Percentiles rank a stretch among this genome's conserved stretches.
Evolutionary conservation across 2,329 filamentous ascomycete species (phyloP).

Genomic region (Neonectria neomacrospora): DNA sequence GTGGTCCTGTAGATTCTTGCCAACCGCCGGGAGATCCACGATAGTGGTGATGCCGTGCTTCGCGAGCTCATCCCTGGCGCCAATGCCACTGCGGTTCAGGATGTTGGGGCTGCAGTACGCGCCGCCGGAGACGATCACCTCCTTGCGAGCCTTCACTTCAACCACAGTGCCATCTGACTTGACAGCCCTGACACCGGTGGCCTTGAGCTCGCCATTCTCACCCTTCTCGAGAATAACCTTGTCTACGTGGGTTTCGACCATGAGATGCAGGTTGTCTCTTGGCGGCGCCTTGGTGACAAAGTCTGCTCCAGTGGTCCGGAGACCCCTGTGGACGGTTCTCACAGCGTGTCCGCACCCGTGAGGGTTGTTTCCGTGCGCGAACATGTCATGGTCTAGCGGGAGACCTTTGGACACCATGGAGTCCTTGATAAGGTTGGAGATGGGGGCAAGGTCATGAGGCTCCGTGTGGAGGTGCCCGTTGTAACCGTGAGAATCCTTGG

Average conservation of each 20-base stretch:
- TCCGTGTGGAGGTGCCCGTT: constrained; percentile 65
- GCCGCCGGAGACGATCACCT: constrained; percentile 57
- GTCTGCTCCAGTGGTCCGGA: constrained; percentile 64
- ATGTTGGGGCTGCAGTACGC: constrained; percentile 64
- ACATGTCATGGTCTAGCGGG: constrained; percentile 68
- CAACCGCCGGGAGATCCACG: constrained; percentile 60
- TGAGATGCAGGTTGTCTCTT: constrained; percentile 58
- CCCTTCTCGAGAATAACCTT: constrained; percentile 59
- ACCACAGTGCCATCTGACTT: constrained; percentile 56
- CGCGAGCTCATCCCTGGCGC: constrained; percentile 55
- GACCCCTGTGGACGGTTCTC: constrained; percentile 63
- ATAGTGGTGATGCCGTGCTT: constrained; percentile 54
- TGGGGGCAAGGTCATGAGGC: constrained; percentile 68
- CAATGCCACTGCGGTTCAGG: constrained; percentile 64
- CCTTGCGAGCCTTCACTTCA: constrained; percentile 51
- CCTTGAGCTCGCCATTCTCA: constrained; percentile 50
- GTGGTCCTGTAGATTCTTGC: constrained; percentile 63
- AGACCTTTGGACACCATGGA: constrained; percentile 66
- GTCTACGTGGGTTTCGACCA: constrained; percentile 61
- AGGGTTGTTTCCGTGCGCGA: constrained; percentile 60
- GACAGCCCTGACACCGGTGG: constrained; percentile 56
- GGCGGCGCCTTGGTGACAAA: constrained; percentile 57
- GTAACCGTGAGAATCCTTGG: constrained; percentile 59
- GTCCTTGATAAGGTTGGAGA: constrained; percentile 64
- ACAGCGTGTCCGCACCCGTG: constrained; percentile 67